Conservation (phyloP, 1,284 basidiomycete genomes). For the Sphagnurus paluster region DNA sequence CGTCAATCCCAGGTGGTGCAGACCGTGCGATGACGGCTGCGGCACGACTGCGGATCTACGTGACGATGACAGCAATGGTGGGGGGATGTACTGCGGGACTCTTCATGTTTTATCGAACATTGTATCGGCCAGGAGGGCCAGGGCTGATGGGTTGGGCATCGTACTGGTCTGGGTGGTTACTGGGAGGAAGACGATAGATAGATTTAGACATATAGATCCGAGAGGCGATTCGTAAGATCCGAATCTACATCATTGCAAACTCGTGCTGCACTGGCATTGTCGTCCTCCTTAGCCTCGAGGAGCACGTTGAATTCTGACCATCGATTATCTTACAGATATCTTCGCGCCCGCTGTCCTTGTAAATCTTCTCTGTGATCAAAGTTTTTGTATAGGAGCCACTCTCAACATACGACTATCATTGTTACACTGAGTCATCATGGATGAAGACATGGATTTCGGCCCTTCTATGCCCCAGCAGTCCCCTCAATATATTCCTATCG, state of each 20-base stretch:
- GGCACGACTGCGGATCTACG: constrained; percentile 65
- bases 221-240: constrained; percentile 42
- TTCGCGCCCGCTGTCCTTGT: constrained; percentile 9
- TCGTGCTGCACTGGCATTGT: constrained; percentile 25
- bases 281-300: constrained; percentile 23
- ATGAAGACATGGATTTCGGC: constrained; percentile 73
- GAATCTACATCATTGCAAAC: constrained; percentile 36
- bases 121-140: constrained; percentile 57
- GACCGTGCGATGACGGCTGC: constrained; percentile 72
- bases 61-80: constrained; percentile 66
- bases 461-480: constrained; percentile 36
- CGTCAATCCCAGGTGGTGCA: constrained; percentile 75
- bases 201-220: constrained; percentile 22
- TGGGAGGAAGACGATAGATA: constrained; percentile 48
- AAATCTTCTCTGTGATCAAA: constrained; percentile 2
- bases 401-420: constrained; percentile 11
- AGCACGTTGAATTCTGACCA: constrained; percentile 19
- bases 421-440: constrained; percentile 49
- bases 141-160: constrained; percentile 52
- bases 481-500: constrained; percentile 29
- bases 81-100: constrained; percentile 71
- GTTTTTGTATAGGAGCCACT: constrained; percentile 12
- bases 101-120: constrained; percentile 66
- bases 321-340: constrained; percentile 21
- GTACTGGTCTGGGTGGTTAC: constrained; percentile 60